A percentile compares a stretch with the other conserved stretches of the same genome.
Conservation (phyloP, 106 monocot species). For the Ottelia alismoides region DNA sequence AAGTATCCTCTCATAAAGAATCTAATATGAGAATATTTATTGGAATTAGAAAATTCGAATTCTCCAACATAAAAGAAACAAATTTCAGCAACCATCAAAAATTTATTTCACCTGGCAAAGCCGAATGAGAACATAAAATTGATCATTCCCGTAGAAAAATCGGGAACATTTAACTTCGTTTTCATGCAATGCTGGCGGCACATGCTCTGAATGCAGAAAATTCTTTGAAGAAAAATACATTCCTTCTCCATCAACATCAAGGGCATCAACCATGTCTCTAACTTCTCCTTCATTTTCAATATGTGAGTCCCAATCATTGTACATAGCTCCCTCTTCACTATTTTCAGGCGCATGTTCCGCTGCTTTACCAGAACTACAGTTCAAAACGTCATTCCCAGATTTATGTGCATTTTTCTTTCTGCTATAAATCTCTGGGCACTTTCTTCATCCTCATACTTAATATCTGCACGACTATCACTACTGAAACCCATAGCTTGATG, state of each 20-base stretch:
- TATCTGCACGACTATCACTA: slow-evolving; percentile 63
- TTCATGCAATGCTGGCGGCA: slow-evolving; percentile 31
- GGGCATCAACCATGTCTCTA: too few species aligned
- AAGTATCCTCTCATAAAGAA: too few species aligned
- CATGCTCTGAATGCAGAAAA: slow-evolving; percentile 58
- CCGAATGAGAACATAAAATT: slow-evolving; percentile 71
- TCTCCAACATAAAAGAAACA: too few species aligned
- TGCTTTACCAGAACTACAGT: slow-evolving; percentile 58
- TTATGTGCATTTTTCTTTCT: slow-evolving; percentile 74
- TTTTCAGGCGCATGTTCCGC: slow-evolving; percentile 71
- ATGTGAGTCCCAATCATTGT: too few species aligned
- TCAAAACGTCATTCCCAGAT: slow-evolving; percentile 61
- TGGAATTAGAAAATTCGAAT: too few species aligned
- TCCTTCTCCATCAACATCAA: too few species aligned
- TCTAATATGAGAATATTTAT: too few species aligned
- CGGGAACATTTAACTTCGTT: slow-evolving; percentile 36
- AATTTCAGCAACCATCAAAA: too few species aligned
- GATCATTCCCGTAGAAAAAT: slow-evolving; percentile 83
- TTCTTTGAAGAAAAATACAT: too few species aligned
- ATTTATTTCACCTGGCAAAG: slow-evolving; percentile 74
- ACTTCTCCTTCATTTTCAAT: too few species aligned
- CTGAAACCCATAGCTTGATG: slow-evolving; percentile 19
- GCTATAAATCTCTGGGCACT: slow-evolving; percentile 59
- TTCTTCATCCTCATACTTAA: slow-evolving; percentile 74
- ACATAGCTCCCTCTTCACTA: too few species aligned